Conservation (phyloP, 2,329 filamentous ascomycete genomes). For the Fusarium chlamydosporum region DNA sequence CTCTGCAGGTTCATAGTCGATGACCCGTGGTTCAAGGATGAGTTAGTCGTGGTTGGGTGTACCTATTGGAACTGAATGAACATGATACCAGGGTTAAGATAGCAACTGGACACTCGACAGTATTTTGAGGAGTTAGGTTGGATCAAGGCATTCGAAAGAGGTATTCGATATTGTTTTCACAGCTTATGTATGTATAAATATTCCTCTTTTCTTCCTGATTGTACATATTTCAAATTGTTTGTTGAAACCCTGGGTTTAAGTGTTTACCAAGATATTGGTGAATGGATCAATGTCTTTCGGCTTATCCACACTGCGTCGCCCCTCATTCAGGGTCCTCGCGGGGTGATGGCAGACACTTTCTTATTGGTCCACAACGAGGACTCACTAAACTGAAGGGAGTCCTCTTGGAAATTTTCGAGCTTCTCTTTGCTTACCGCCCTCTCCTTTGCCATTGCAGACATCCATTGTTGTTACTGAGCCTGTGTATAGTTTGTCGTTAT, state of each 20-base stretch:
- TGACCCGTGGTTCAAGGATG: neutral
- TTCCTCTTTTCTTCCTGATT: neutral
- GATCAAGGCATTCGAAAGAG: no score
- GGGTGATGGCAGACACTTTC: constrained; percentile 4
- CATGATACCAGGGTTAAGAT: neutral
- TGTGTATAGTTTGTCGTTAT: neutral
- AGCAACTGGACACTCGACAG: neutral
- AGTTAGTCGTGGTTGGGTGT: neutral
- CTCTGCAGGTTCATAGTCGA: neutral
- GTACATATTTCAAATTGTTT: constrained; percentile 2
- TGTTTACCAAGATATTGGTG: no score
- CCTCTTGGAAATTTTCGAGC: constrained; percentile 2
- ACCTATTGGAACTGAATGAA: no score
- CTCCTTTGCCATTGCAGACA: neutral
- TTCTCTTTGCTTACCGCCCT: neutral
- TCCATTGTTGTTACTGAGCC: neutral
- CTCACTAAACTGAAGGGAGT: constrained; percentile 11
- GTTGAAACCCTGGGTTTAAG: neutral
- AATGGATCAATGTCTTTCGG: neutral
- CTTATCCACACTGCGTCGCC: constrained; percentile 10
- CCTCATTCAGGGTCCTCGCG: constrained; percentile 18
- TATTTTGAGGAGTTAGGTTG: neutral
- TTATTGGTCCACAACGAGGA: constrained; percentile 15
- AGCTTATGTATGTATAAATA: neutral
- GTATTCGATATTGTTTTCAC: neutral